A percentile compares a stretch with the other conserved stretches of the same genome.
phyloP scores from a whole-genome alignment of 305 asterid genomes.

The Rubia tinctorum region DNA sequence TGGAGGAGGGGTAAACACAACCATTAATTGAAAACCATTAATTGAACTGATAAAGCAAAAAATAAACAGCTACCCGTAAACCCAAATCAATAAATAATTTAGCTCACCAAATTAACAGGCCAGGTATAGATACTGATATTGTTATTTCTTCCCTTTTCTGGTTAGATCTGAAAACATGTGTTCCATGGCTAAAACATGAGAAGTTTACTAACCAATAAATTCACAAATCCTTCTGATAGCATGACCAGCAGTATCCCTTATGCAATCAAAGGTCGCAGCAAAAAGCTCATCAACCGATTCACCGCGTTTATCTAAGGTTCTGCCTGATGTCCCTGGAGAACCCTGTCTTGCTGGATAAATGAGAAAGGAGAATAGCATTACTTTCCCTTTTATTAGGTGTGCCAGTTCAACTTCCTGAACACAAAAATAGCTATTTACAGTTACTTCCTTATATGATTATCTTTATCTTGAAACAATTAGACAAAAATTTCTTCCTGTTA shows the following conservation, averaged over 20 bases:
- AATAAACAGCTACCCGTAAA: neutral
- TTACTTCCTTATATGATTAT: neutral
- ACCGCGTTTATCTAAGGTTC: constrained; percentile 36
- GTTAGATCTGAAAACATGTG: neutral
- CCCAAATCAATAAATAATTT: neutral
- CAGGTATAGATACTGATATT: neutral
- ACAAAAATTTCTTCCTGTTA: neutral
- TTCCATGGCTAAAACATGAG: neutral
- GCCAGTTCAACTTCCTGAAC: neutral
- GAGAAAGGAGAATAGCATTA: constrained; percentile 13
- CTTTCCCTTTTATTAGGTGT: neutral
- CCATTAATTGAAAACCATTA: neutral
- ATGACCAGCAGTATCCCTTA: constrained; percentile 65
- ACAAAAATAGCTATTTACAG: constrained; percentile 3
- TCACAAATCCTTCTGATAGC: constrained; percentile 65
- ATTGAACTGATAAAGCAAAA: neutral
- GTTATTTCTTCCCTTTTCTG: neutral
- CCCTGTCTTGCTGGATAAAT: constrained; percentile 51
- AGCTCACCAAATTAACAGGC: neutral
- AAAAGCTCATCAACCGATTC: constrained; percentile 93
- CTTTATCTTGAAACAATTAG: neutral
- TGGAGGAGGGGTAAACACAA: neutral
- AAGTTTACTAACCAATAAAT: constrained; percentile 56
- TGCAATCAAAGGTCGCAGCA: constrained; percentile 90
- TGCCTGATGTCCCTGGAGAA: constrained; percentile 36